phyloP scores from a whole-genome alignment of 768 basidiomycete genomes.

The Coprinopsis cinerea region DNA sequence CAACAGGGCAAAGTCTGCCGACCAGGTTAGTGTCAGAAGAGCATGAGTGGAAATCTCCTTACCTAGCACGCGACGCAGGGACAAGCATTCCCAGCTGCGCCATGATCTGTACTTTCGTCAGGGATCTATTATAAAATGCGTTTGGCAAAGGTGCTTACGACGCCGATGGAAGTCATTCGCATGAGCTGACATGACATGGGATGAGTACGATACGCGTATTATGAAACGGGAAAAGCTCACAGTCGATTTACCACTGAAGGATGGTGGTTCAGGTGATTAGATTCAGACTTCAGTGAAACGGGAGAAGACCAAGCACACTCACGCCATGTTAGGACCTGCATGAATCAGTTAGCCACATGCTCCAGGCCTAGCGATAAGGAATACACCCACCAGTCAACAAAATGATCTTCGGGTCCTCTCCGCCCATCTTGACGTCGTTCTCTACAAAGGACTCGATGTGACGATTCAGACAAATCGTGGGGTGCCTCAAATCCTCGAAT shows the following conservation, averaged over 20 bases:
- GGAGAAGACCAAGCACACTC: constrained; percentile 21
- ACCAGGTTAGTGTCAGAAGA: constrained; percentile 5
- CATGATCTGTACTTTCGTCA: constrained; percentile 54
- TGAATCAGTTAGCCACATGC: constrained; percentile 1
- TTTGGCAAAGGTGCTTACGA: constrained; percentile 43
- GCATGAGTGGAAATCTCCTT: constrained; percentile 12
- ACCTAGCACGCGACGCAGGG: constrained; percentile 79
- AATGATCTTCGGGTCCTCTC: constrained; percentile 65
- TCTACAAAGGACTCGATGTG: constrained; percentile 78
- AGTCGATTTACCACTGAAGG: constrained; percentile 32
- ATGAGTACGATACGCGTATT: not conserved
- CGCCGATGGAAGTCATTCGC: constrained; percentile 94
- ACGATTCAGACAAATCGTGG: constrained; percentile 67
- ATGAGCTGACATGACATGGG: constrained; percentile 45
- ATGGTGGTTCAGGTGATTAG: not conserved
- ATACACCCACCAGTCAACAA: constrained; percentile 72
- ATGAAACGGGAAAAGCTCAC: constrained; percentile 17
- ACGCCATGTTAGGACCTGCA: constrained; percentile 86
- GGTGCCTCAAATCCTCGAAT: constrained; percentile 87
- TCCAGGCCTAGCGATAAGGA: not conserved
- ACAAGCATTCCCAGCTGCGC: constrained; percentile 95
- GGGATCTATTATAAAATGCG: not conserved
- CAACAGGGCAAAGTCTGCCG: constrained; percentile 76
- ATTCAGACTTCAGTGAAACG: no score
- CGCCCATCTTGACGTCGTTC: constrained; percentile 86